Percentiles rank a stretch among this genome's conserved stretches.
These are phyloP conservation scores for Penicillium sp. DNA, from an alignment of 2,329 filamentous ascomycete genomes.

Conservation along the genomic window DNA sequence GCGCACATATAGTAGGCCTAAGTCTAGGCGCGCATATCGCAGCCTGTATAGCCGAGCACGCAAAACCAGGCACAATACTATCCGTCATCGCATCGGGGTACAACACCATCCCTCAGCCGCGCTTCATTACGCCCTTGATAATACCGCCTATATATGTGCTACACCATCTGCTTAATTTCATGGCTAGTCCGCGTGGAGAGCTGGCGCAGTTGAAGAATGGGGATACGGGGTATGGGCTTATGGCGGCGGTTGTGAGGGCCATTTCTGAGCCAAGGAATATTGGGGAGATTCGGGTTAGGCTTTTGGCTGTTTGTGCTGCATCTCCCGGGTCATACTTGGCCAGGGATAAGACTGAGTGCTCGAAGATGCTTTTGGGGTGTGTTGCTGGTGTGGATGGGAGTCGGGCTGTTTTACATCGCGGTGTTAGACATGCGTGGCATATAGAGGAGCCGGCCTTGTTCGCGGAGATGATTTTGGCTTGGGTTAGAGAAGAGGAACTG, in stretches of 20 bases:
- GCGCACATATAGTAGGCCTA: conserved; percentile 14
- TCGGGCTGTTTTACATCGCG: conserved; percentile 6
- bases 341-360: conserved; percentile 1
- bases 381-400: conserved; percentile 8
- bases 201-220: conserved; percentile 1
- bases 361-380: conserved; percentile 2
- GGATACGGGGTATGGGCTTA: conserved; percentile 1
- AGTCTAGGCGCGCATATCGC: conserved; percentile 18
- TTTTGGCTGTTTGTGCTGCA: conserved; percentile 8
- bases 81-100: conserved; percentile 8
- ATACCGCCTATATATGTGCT: neutral
- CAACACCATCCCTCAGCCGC: conserved; percentile 4
- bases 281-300: conserved; percentile 1
- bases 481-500: neutral
- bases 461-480: conserved; percentile 1
- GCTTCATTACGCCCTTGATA: neutral
- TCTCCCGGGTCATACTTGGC: neutral
- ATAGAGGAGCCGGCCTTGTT: conserved; percentile 2
- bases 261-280: conserved; percentile 5
- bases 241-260: conserved; percentile 3
- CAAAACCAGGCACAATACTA: conserved; percentile 4
- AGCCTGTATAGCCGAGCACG: conserved; percentile 7
- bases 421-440: conserved; percentile 11
- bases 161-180: neutral
- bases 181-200: neutral